Percentiles rank a stretch among this genome's conserved stretches.
Conservation (phyloP, 208 protist genomes). For the Trypanosoma conorhini region DNA sequence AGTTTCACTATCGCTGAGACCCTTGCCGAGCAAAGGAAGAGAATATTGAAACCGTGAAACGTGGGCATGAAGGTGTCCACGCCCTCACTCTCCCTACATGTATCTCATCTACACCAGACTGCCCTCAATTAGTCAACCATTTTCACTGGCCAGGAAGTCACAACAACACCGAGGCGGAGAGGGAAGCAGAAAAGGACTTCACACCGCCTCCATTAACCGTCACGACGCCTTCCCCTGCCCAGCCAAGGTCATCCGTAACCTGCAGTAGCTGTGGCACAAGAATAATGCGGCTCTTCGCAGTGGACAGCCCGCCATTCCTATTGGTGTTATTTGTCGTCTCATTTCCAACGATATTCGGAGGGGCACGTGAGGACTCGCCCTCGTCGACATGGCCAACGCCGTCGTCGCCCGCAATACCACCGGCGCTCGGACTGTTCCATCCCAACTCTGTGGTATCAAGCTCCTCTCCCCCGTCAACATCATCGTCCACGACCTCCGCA, state of each 20-base stretch:
- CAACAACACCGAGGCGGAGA: slow-evolving; percentile 68
- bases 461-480: background rate
- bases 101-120: background rate
- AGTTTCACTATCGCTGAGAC: background rate
- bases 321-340: background rate
- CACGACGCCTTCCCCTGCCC: slow-evolving; percentile 64
- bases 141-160: slow-evolving; percentile 10
- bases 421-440: background rate
- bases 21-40: background rate
- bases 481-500: slow-evolving; percentile 37
- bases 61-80: background rate
- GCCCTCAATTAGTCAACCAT: background rate
- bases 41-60: background rate
- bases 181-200: slow-evolving; percentile 49
- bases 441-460: background rate
- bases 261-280: slow-evolving; percentile 57
- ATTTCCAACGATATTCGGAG: background rate
- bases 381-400: background rate
- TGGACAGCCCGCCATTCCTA: background rate
- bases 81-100: slow-evolving; percentile 2
- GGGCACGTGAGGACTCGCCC: background rate
- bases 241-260: slow-evolving; percentile 54
- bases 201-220: slow-evolving; percentile 43
- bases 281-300: slow-evolving; percentile 38
- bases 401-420: background rate